Evolutionary conservation across 352 stramenopile genomes (phyloP).

Genomic region (Pythium catenulatum): DNA sequence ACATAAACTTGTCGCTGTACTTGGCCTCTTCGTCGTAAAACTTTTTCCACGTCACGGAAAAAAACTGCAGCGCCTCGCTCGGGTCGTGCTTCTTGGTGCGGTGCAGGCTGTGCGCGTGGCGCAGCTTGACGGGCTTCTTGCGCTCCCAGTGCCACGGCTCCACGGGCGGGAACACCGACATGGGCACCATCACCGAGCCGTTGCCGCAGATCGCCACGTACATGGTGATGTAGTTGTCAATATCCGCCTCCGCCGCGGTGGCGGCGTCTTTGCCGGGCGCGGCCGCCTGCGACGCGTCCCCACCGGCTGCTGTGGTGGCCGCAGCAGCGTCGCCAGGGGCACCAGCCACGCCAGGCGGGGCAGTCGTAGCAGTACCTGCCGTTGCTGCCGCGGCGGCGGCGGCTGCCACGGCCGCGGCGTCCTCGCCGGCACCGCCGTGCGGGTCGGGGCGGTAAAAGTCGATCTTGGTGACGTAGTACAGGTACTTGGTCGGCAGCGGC

Average conservation of each 20-base stretch:
- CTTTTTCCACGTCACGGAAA: conserved; percentile 93
- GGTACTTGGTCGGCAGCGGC: conserved; percentile 88
- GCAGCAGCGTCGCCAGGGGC: neutral
- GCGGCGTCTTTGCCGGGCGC: conserved; percentile 29
- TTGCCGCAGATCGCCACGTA: conserved; percentile 93
- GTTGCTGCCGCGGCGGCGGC: conserved; percentile 21
- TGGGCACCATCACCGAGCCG: conserved; percentile 91
- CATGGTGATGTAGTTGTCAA: conserved; percentile 87
- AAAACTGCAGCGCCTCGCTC: conserved; percentile 89
- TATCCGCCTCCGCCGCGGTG: conserved; percentile 20
- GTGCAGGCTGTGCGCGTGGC: conserved; percentile 89
- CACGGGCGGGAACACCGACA: conserved; percentile 89
- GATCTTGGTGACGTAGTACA: conserved; percentile 92
- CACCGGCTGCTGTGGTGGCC: neutral
- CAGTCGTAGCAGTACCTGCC: neutral
- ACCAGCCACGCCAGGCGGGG: neutral
- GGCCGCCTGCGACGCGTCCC: neutral
- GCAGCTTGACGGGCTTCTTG: conserved; percentile 91
- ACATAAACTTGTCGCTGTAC: conserved; percentile 92
- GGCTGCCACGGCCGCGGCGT: conserved; percentile 16
- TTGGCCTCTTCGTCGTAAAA: conserved; percentile 93
- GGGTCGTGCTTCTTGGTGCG: conserved; percentile 84
- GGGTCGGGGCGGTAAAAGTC: conserved; percentile 86
- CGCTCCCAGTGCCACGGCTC: conserved; percentile 92
- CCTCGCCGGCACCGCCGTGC: conserved; percentile 65